phyloP scores from a whole-genome alignment of 768 basidiomycete genomes.

The Psilocybe cubensis region DNA sequence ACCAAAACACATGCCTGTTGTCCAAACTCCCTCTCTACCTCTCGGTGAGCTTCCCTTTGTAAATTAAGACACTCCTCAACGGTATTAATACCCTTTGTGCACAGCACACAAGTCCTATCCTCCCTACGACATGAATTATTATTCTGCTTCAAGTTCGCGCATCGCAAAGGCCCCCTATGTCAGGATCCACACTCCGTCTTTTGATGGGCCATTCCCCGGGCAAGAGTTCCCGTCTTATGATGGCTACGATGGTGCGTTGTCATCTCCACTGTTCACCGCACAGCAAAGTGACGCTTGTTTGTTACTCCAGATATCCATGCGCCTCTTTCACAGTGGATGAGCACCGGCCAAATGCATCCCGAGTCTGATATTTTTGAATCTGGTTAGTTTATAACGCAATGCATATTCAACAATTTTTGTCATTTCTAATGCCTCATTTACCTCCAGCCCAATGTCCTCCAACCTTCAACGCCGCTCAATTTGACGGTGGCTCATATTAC shows the following conservation, averaged over 20 bases:
- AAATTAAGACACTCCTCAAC: slow-evolving; percentile 17
- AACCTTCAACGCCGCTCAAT: slow-evolving; percentile 14
- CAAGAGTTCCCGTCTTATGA: slow-evolving; percentile 20
- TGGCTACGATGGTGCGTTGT: slow-evolving; percentile 14
- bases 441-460: slow-evolving; percentile 26
- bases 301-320: slow-evolving; percentile 19
- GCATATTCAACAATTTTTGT: neutral
- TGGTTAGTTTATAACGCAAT: slow-evolving; percentile 13
- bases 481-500: neutral
- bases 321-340: slow-evolving; percentile 29
- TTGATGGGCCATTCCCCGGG: slow-evolving; percentile 17
- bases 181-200: slow-evolving; percentile 23
- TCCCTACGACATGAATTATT: slow-evolving; percentile 24
- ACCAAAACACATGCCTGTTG: slow-evolving; percentile 18
- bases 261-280: neutral
- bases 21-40: slow-evolving; percentile 21
- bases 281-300: neutral
- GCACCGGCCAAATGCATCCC: slow-evolving; percentile 22
- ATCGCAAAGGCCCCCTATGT: slow-evolving; percentile 21
- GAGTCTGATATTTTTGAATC: slow-evolving; percentile 30
- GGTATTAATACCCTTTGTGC: slow-evolving; percentile 14
- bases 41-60: slow-evolving; percentile 24
- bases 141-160: slow-evolving; percentile 19
- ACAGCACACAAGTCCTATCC: slow-evolving; percentile 21
- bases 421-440: slow-evolving; percentile 1